Evolutionary conservation across 495 filamentous ascomycete genomes (phyloP).

Genomic region (Podospora comata): DNA sequence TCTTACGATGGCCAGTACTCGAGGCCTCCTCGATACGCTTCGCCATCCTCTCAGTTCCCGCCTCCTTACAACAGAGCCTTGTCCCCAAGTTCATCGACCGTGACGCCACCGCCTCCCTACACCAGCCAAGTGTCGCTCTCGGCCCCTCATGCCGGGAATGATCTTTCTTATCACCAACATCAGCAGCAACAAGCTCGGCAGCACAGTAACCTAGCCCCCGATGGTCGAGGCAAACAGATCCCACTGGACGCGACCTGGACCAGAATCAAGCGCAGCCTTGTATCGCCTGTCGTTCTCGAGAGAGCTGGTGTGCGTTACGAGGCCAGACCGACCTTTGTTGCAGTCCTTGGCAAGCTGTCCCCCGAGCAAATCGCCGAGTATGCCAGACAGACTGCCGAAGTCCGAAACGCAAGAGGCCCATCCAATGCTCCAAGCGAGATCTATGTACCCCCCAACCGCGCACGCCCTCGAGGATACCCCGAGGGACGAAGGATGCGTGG

Average conservation of each 20-base stretch:
- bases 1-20: constrained; percentile 15
- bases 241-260: constrained; percentile 69
- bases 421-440: not conserved
- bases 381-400: constrained; percentile 53
- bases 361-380: constrained; percentile 59
- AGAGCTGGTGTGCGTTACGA: constrained; percentile 65
- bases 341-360: constrained; percentile 60
- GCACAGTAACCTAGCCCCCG: constrained; percentile 42
- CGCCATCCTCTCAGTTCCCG: constrained; percentile 28
- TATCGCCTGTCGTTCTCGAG: constrained; percentile 65
- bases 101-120: constrained; percentile 28
- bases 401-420: constrained; percentile 39
- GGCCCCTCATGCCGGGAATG: constrained; percentile 17
- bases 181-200: constrained; percentile 14
- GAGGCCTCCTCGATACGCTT: constrained; percentile 31
- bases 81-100: constrained; percentile 16
- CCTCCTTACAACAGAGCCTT: constrained; percentile 27
- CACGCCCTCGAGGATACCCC: not conserved
- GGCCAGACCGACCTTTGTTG: constrained; percentile 64
- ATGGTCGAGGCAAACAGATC: constrained; percentile 56
- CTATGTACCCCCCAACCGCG: not conserved
- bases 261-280: constrained; percentile 59
- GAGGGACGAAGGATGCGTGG: not conserved
- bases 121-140: constrained; percentile 24
- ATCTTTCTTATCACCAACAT: constrained; percentile 7